phyloP scores from a whole-genome alignment of 768 basidiomycete genomes.

The Pholiota molesta region DNA sequence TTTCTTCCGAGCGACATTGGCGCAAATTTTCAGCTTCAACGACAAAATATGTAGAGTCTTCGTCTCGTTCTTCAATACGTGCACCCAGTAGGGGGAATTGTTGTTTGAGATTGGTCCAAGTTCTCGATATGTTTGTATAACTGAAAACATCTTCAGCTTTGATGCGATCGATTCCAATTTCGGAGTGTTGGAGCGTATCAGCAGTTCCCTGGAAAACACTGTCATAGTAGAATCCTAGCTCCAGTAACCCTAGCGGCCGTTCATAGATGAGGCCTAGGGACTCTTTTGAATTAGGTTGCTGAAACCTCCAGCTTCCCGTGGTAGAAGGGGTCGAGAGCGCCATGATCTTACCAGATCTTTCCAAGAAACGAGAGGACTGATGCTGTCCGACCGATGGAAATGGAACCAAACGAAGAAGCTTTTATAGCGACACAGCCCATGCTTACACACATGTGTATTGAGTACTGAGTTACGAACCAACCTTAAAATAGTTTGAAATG shows the following conservation, averaged over 20 bases:
- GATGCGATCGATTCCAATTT: slow-evolving; percentile 26
- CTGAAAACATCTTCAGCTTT: slow-evolving; percentile 18
- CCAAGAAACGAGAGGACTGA: background rate
- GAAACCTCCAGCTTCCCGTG: background rate
- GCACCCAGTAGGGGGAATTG: slow-evolving; percentile 54
- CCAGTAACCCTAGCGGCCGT: slow-evolving; percentile 42
- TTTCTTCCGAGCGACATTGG: slow-evolving; percentile 37
- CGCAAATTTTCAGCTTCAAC: slow-evolving; percentile 41
- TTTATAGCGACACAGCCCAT: background rate
- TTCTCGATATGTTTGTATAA: slow-evolving; percentile 36
- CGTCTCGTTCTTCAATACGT: slow-evolving; percentile 34
- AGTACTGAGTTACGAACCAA: background rate
- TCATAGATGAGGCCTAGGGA: slow-evolving; percentile 25
- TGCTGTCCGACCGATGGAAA: no score
- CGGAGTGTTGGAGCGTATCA: slow-evolving; percentile 41
- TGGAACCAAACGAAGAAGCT: no score
- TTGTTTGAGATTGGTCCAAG: slow-evolving; percentile 52
- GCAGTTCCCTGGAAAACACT: slow-evolving; percentile 44
- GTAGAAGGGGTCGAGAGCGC: background rate
- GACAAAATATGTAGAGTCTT: slow-evolving; percentile 39
- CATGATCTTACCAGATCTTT: background rate
- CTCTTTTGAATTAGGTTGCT: background rate
- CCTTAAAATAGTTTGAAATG: no score
- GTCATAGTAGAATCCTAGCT: slow-evolving; percentile 47
- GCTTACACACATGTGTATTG: background rate